Conservation (phyloP, 495 filamentous ascomycete species). For the Immersiella caudata region DNA sequence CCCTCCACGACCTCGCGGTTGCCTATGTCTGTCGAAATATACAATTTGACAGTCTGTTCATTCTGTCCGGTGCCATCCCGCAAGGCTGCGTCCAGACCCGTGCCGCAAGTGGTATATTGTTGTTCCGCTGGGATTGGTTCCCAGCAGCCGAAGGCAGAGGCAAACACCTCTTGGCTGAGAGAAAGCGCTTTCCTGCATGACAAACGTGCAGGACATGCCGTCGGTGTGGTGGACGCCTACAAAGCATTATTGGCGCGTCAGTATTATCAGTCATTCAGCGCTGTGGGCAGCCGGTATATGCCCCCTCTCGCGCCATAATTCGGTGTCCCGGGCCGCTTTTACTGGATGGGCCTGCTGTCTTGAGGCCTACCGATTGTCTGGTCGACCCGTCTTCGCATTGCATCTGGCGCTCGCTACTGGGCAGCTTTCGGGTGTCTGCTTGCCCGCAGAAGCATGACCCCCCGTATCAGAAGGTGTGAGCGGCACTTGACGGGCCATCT, state of each 20-base stretch:
- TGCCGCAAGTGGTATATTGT: neutral
- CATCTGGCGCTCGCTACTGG: neutral
- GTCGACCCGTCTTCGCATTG: neutral
- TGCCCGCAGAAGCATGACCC: neutral
- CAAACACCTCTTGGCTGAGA: neutral
- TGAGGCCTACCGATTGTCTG: slow-evolving; percentile 2
- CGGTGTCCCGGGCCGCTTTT: neutral
- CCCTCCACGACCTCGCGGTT: too few relatives aligned
- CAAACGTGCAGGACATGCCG: slow-evolving; percentile 11
- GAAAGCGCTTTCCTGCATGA: slow-evolving; percentile 2
- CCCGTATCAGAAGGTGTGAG: neutral
- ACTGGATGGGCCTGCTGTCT: neutral
- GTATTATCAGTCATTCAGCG: slow-evolving; percentile 5
- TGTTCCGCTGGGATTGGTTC: neutral
- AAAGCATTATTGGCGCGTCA: slow-evolving; percentile 10
- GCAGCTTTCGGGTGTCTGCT: neutral
- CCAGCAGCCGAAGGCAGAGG: neutral
- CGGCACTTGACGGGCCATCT: neutral
- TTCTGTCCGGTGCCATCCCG: neutral
- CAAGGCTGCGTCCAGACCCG: neutral
- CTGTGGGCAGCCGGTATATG: neutral
- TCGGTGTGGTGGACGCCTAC: neutral
- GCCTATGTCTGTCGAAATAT: too few relatives aligned
- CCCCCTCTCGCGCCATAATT: neutral
- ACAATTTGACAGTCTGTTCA: neutral